Evolutionary conservation across 108 stramenopile species (phyloP), one percentile per base, ranked within the genome.

Genomic region (Cyclotella atomus): DNA sequence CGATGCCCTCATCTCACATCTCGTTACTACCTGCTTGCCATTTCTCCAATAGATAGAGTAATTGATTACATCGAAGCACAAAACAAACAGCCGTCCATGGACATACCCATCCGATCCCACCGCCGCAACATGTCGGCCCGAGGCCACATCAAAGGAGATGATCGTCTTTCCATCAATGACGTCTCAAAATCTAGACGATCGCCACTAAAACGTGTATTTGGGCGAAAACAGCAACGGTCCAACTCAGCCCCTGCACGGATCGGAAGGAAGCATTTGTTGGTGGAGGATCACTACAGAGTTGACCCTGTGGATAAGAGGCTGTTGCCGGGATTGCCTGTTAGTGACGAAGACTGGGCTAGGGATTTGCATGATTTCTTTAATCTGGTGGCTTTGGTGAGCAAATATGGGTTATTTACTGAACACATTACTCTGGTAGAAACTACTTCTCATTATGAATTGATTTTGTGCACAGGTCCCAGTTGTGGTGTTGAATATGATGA

Each of bases 361-460:
- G 92, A 93, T 69, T 34, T 73, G 12, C 95, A 95, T 59, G 95
- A 95, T 75, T 93, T 91, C 67, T 95, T 92, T 83, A 95, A 95
- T 70, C 62, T 95, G 19, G 83, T 95, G 45, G 83, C 86, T 2
- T 60, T 95, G 53, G 85, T 85, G 80, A 45, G 85, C 77, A 1
- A 38, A 24, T 32, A n/a, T n/a, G n/a, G n/a, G n/a, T n/a, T n/a
- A n/a, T n/a, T n/a, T n/a, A n/a, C n/a, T n/a, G n/a, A n/a, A n/a
- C n/a, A n/a, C n/a, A n/a, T n/a, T n/a, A n/a, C n/a, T n/a, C n/a
- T n/a, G n/a, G n/a, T n/a, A n/a, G n/a, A n/a, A n/a, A n/a, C n/a
- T n/a, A n/a, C n/a, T n/a, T n/a, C n/a, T n/a, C n/a, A n/a, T n/a
- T n/a, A n/a, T 35, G 34, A 55, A 14, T 15, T 29, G 17, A 33